Percentiles rank a stretch among this genome's conserved stretches.
These are phyloP conservation scores for Sarcodon sp. DNA, from an alignment of 768 basidiomycete species.

Conservation along the genomic window DNA sequence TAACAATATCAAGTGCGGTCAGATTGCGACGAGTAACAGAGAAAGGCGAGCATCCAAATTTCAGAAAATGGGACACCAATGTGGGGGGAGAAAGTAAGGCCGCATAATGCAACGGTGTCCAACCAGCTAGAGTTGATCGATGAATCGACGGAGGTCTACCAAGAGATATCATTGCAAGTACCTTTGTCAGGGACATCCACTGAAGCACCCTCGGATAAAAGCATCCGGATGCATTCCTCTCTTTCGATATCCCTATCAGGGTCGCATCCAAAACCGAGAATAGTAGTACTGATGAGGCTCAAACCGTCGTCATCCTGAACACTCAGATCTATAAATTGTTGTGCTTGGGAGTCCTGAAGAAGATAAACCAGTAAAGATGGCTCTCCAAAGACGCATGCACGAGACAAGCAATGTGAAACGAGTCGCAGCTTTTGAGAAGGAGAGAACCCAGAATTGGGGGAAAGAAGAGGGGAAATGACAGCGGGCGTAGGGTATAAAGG, in stretches of 20 bases:
- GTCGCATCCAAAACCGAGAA: constrained; percentile 75
- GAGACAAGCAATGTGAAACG: constrained; percentile 59
- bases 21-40: constrained; percentile 65
- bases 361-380: constrained; percentile 59
- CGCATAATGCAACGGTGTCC: constrained; percentile 92
- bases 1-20: constrained; percentile 83
- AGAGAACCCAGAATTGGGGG: constrained; percentile 52
- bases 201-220: constrained; percentile 71
- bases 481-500: constrained; percentile 63
- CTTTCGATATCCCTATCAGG: constrained; percentile 78
- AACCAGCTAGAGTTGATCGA: constrained; percentile 49
- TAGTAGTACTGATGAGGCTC: constrained; percentile 62
- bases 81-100: constrained; percentile 83
- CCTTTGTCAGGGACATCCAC: constrained; percentile 48
- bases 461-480: constrained; percentile 50
- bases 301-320: constrained; percentile 79
- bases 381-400: constrained; percentile 73
- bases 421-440: constrained; percentile 58
- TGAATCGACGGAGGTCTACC: not conserved
- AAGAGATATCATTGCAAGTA: constrained; percentile 12
- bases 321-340: constrained; percentile 51
- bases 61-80: constrained; percentile 84
- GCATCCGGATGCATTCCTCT: constrained; percentile 77
- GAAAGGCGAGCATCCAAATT: constrained; percentile 80
- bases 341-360: constrained; percentile 54